Conservation (phyloP, 345 rosid species). For the Erysimum cheiranthoides region DNA sequence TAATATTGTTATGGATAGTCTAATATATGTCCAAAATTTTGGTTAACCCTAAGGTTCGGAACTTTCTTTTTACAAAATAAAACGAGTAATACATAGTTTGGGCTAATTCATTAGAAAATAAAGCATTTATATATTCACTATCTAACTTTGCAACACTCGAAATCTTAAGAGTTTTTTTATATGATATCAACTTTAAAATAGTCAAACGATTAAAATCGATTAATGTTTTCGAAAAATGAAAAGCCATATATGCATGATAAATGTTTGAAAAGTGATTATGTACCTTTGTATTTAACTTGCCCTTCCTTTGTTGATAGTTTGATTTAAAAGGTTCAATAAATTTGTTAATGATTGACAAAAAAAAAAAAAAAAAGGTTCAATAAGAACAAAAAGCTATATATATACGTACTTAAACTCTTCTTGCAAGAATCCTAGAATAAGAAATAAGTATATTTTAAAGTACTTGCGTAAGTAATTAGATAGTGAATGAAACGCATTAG, state of each 20-base stretch:
- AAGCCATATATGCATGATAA: background rate
- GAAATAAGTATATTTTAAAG: background rate
- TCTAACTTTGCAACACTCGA: background rate
- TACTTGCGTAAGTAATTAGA: background rate
- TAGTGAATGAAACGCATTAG: background rate
- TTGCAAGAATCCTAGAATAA: background rate
- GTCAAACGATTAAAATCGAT: constrained; percentile 2
- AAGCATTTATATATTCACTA: background rate
- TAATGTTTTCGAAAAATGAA: background rate
- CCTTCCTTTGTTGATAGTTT: constrained; percentile 6
- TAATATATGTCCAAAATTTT: too few relatives aligned
- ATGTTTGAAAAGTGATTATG: constrained; percentile 1
- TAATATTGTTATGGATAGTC: too few relatives aligned
- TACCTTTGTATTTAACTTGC: constrained; percentile 1
- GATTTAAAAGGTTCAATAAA: background rate
- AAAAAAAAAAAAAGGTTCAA: background rate
- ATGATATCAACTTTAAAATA: background rate
- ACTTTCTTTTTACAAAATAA: background rate
- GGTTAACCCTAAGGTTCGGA: background rate
- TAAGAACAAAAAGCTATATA: background rate
- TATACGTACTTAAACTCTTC: constrained; percentile 14
- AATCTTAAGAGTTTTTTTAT: background rate
- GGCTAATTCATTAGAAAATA: background rate
- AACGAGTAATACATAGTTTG: background rate
- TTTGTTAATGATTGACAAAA: too few relatives aligned